These are phyloP conservation scores for Stagonosporopsis cucurbitacearum DNA, from an alignment of 2,329 filamentous ascomycete species.

Conservation along the genomic window DNA sequence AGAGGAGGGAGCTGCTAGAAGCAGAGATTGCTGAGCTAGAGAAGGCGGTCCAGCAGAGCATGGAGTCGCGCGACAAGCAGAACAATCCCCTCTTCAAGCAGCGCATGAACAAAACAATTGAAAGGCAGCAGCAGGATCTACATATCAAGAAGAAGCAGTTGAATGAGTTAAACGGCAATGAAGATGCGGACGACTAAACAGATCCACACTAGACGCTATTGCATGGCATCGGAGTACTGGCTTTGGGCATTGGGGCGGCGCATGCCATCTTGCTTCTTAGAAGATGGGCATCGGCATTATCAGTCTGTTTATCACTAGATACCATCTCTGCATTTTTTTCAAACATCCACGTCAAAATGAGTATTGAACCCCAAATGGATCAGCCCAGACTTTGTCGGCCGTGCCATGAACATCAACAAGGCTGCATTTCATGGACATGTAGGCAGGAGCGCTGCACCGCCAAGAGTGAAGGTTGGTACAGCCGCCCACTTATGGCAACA, in stretches of 20 bases:
- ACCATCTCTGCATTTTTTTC: slow-evolving; percentile 1
- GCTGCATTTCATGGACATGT: too few relatives aligned
- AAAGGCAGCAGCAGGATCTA: slow-evolving; percentile 54
- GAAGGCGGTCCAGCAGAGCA: slow-evolving; percentile 55
- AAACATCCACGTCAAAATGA: not conserved
- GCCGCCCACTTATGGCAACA: too few relatives aligned
- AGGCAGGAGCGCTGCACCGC: not conserved
- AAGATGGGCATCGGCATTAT: not conserved
- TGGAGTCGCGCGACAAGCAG: slow-evolving; percentile 52
- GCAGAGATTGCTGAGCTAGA: slow-evolving; percentile 64
- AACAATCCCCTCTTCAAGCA: slow-evolving; percentile 58
- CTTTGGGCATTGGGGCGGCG: slow-evolving; percentile 13
- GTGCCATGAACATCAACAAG: not conserved
- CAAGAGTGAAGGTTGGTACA: too few relatives aligned
- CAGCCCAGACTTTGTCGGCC: not conserved
- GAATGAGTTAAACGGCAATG: slow-evolving; percentile 36
- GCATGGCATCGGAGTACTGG: slow-evolving; percentile 11
- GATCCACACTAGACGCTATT: not conserved
- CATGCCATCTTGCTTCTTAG: not conserved
- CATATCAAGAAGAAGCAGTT: slow-evolving; percentile 61
- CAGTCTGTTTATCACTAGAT: slow-evolving; percentile 5
- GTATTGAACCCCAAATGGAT: not conserved
- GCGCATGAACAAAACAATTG: slow-evolving; percentile 57
- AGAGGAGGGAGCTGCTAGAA: slow-evolving; percentile 53
- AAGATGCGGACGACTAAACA: slow-evolving; percentile 23